Evolutionary conservation across 2,329 filamentous ascomycete genomes (phyloP).

Genomic region (Zasmidium citrigriseum): DNA sequence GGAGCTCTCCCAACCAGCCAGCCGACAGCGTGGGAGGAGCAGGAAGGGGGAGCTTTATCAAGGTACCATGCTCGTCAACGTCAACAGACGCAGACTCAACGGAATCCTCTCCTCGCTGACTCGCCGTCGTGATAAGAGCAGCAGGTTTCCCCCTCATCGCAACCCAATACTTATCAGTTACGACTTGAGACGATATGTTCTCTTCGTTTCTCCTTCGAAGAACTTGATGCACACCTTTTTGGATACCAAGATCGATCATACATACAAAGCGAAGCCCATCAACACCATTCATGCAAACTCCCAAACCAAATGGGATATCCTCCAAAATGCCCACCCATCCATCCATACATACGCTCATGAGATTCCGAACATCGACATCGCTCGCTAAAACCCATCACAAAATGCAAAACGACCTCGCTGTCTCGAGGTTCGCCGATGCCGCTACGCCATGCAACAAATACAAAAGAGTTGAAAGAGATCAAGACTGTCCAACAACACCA

Average conservation of each 20-base stretch:
- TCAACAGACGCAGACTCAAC: neutral
- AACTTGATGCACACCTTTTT: too few relatives aligned
- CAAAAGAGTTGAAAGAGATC: neutral
- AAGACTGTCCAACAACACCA: constrained; percentile 19
- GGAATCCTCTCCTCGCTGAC: neutral
- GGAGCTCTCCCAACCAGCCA: too few relatives aligned
- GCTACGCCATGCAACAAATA: constrained; percentile 1
- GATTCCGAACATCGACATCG: too few relatives aligned
- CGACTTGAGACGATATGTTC: too few relatives aligned
- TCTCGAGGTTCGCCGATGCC: neutral
- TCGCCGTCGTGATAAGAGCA: neutral
- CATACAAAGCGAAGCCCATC: too few relatives aligned
- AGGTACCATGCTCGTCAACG: neutral
- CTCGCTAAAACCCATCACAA: neutral
- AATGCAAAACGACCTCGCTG: neutral
- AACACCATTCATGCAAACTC: neutral
- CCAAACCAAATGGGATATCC: neutral
- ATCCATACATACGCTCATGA: too few relatives aligned
- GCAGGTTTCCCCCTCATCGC: too few relatives aligned
- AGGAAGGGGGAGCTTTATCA: neutral
- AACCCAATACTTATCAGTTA: too few relatives aligned
- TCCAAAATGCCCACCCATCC: neutral
- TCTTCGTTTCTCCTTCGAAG: too few relatives aligned
- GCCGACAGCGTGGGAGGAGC: too few relatives aligned
- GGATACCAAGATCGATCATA: too few relatives aligned